phyloP scores from a whole-genome alignment of 768 basidiomycete genomes.

The Amanita inopinata region DNA sequence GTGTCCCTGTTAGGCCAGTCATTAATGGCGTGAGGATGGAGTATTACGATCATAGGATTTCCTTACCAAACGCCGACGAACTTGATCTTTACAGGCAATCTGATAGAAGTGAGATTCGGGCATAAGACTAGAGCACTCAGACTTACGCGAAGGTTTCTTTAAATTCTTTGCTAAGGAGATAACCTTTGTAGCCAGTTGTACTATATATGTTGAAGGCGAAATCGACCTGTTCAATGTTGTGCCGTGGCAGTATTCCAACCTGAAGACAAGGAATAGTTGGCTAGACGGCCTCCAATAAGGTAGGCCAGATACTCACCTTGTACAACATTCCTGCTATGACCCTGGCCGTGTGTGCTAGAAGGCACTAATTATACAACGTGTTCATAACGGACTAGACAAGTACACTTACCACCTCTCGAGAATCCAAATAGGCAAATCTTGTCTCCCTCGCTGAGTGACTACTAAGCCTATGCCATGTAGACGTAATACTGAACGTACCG shows the following conservation, averaged over 20 bases:
- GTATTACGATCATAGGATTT: not conserved
- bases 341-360: slow-evolving; percentile 19
- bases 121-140: not conserved
- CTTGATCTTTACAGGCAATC: slow-evolving; percentile 19
- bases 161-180: slow-evolving; percentile 22
- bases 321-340: slow-evolving; percentile 25
- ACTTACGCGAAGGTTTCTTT: slow-evolving; percentile 21
- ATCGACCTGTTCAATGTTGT: slow-evolving; percentile 23
- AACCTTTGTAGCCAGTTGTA: slow-evolving; percentile 18
- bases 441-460: slow-evolving; percentile 16
- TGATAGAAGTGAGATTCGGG: not conserved
- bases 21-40: not conserved
- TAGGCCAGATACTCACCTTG: slow-evolving; percentile 14
- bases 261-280: slow-evolving; percentile 4
- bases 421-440: slow-evolving; percentile 23
- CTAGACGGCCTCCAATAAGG: not conserved
- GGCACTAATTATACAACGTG: not conserved
- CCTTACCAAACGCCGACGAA: slow-evolving; percentile 26
- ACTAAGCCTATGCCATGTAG: not conserved
- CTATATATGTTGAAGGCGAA: slow-evolving; percentile 27
- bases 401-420: slow-evolving; percentile 16
- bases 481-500: slow-evolving; percentile 8
- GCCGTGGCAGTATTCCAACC: slow-evolving; percentile 22
- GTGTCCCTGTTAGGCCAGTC: slow-evolving; percentile 14
- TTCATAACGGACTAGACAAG: not conserved